Percentiles rank a stretch among this genome's conserved stretches.
phyloP scores from a whole-genome alignment of 345 rosid species.

The Rhodamnia argentea region DNA sequence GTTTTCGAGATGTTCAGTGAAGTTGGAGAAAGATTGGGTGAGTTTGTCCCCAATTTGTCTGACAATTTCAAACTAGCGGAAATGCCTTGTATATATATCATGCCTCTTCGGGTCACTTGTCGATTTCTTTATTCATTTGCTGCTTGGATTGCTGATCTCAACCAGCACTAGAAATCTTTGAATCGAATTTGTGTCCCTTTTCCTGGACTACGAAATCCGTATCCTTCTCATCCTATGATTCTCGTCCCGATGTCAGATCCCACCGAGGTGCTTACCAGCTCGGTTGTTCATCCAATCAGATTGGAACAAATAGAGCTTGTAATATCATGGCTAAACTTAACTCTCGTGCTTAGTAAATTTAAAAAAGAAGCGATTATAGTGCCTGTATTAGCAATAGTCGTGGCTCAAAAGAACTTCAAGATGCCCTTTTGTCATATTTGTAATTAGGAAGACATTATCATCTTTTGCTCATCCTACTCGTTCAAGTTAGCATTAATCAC shows the following conservation, averaged over 20 bases:
- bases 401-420: not conserved
- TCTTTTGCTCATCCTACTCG: not conserved
- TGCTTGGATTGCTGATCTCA: slow-evolving; percentile 13
- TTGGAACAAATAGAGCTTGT: not conserved
- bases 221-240: not conserved
- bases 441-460: not conserved
- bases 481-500: not conserved
- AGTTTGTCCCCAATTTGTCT: slow-evolving; percentile 19
- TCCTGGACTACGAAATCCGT: not conserved
- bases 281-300: not conserved
- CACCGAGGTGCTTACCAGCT: not conserved
- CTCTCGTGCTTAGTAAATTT: not conserved
- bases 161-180: slow-evolving; percentile 8
- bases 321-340: not conserved
- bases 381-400: not conserved
- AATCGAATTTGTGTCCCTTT: slow-evolving; percentile 1
- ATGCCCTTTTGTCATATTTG: not conserved
- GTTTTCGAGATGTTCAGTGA: not conserved
- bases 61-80: slow-evolving; percentile 10
- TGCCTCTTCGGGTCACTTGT: slow-evolving; percentile 4
- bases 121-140: not conserved
- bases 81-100: slow-evolving; percentile 1
- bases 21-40: not conserved
- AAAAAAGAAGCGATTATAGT: not conserved
- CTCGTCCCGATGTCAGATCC: not conserved